Evolutionary conservation across 768 basidiomycete species (phyloP).

Genomic region (Leccinum subtestaceum): DNA sequence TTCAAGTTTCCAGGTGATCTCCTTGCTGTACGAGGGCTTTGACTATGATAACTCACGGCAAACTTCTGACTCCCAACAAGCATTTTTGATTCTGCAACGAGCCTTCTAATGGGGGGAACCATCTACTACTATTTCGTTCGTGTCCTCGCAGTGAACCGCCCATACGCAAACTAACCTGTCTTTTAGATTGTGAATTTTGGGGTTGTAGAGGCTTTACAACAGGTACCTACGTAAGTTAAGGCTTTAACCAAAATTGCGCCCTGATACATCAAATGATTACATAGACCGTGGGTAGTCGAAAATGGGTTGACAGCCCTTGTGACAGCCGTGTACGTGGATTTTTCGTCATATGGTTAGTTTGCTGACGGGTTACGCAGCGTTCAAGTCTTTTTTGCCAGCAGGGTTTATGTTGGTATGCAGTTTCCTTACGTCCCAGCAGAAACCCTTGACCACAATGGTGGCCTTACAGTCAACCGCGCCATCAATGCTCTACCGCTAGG

Average conservation of each 20-base stretch:
- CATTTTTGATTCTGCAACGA: constrained; percentile 17
- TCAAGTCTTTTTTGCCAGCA: constrained; percentile 13
- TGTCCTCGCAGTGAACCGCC: neutral
- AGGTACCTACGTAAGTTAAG: constrained; percentile 9
- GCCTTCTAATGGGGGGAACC: constrained; percentile 16
- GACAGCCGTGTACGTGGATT: constrained; percentile 13
- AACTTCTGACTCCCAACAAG: constrained; percentile 7
- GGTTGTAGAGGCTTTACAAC: constrained; percentile 2
- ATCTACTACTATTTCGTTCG: constrained; percentile 21
- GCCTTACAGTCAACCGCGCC: constrained; percentile 4
- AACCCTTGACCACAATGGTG: neutral
- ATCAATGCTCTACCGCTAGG: constrained; percentile 9
- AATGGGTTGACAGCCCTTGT: constrained; percentile 14
- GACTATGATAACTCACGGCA: neutral
- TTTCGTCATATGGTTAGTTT: neutral
- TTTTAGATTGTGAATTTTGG: constrained; percentile 15
- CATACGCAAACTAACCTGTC: neutral
- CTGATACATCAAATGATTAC: neutral
- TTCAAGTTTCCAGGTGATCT: constrained; percentile 6
- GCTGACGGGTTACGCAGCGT: constrained; percentile 9
- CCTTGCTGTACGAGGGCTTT: constrained; percentile 12
- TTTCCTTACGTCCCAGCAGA: neutral
- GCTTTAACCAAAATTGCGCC: neutral
- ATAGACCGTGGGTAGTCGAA: constrained; percentile 18
- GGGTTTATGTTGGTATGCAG: constrained; percentile 9